Conservation (phyloP, 768 basidiomycete genomes). For the Sarcodon sp. region DNA sequence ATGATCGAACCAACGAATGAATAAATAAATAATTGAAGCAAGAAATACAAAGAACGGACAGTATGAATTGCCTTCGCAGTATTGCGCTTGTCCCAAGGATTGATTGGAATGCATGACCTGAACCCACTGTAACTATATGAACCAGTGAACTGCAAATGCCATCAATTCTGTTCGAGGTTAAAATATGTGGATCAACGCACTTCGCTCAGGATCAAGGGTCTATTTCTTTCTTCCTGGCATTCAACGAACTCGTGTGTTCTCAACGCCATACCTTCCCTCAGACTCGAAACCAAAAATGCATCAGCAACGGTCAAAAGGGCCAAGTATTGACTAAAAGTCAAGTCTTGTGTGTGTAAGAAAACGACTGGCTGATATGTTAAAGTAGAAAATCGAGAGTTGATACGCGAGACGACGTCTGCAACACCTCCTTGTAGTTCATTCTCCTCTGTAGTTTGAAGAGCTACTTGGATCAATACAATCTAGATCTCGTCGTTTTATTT, state of each 20-base stretch:
- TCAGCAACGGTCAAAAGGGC: conserved; percentile 74
- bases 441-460: conserved; percentile 67
- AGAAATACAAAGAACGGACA: conserved; percentile 3
- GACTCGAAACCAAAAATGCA: conserved; percentile 72
- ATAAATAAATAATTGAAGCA: not conserved
- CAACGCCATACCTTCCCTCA: conserved; percentile 84
- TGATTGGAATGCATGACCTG: conserved; percentile 74
- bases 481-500: conserved; percentile 10
- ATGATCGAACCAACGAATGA: not conserved
- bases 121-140: conserved; percentile 82
- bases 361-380: conserved; percentile 83
- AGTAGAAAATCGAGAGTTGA: conserved; percentile 76
- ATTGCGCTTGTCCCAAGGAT: conserved; percentile 78
- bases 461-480: conserved; percentile 81
- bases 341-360: conserved; percentile 73
- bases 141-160: conserved; percentile 57
- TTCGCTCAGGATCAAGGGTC: conserved; percentile 73
- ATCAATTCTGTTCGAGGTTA: not conserved
- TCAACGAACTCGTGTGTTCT: conserved; percentile 75
- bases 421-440: conserved; percentile 67
- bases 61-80: conserved; percentile 72
- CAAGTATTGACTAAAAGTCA: conserved; percentile 79
- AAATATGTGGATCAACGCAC: conserved; percentile 21
- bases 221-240: conserved; percentile 57
- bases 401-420: conserved; percentile 61